phyloP scores from a whole-genome alignment of 2,329 filamentous ascomycete genomes.

The Trichoderma harzianum region DNA sequence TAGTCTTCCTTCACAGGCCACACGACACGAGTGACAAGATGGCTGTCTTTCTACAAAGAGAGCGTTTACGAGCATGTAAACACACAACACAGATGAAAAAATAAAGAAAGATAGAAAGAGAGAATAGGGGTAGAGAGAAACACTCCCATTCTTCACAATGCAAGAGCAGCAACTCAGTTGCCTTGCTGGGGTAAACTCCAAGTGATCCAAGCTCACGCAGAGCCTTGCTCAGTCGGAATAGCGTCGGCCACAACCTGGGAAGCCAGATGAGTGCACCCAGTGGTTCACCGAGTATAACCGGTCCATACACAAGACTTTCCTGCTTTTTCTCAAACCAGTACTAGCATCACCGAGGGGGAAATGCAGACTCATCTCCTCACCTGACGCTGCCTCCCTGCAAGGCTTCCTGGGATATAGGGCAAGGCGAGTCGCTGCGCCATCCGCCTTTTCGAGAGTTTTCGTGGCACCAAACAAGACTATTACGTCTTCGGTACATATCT shows the following conservation, averaged over 20 bases:
- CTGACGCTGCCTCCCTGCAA: background rate
- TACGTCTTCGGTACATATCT: background rate
- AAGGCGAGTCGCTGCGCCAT: conserved; percentile 1
- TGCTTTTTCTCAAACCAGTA: background rate
- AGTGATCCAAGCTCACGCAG: background rate
- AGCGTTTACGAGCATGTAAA: background rate
- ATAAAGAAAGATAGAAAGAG: background rate
- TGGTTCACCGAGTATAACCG: background rate
- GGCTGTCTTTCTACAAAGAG: too few species aligned
- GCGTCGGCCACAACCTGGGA: background rate
- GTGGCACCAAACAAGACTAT: background rate
- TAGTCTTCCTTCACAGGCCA: background rate
- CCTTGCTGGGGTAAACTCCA: background rate
- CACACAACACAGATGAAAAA: background rate
- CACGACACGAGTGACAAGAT: background rate
- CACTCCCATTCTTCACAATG: background rate
- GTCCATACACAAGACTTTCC: background rate
- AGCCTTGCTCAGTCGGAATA: background rate
- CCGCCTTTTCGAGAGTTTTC: background rate
- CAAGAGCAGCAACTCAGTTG: background rate
- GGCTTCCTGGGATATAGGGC: background rate
- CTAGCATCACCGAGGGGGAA: too few species aligned
- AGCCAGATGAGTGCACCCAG: background rate
- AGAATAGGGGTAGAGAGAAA: background rate
- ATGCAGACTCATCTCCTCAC: background rate